Base-by-base conservation (phyloP, 768 basidiomycete species). In the Leccinum broughii region DNA sequence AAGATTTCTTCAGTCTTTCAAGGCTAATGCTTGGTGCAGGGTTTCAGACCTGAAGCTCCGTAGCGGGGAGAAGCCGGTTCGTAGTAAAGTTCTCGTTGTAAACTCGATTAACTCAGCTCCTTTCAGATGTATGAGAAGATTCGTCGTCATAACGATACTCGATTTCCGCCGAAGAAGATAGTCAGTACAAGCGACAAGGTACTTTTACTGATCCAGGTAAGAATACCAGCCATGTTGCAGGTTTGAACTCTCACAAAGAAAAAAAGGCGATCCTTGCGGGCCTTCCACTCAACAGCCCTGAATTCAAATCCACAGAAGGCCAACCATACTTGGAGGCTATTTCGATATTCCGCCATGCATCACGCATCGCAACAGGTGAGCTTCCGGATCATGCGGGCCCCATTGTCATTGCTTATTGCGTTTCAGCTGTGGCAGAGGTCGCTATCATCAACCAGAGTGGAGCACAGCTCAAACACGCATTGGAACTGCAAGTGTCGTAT, bases 141-240 rank as follows among this genome's bases (percentile, higher is more conserved):
- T 49, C 80, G 85, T 57, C 79, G 76, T 53, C 85, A 92, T 58
- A 78, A 79, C n/a, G 93, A 93, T 61, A 90, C 95, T 59, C 87
- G 93, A 2, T 97, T 85, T 71, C 80, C 84, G 49, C 72, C 89
- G 5, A 86, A 85, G 72, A 92, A 86, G 63, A 75, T 88, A 5
- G 87, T 88, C 50, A 86, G 81, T 62, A 81, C 87, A 0, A 72
- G 79, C 4, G 92, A 96, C 70, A 96, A 96, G 71, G 81, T 91
- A 10, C 87, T 91, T 70, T 70, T 95, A 6, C 76, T 94, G 46
- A 85, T 93, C 6, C 94, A 96, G 75, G 90, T 90, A 51, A 58
- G 73, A 48, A 39, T 24, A 11, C 5, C 5, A 28, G 28, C 4
- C 48, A 59, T 28, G 39, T 57, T 44, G 56, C 24, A 4, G 37